Conservation (phyloP, 805 yeast genomes). For the Candida anglica region DNA sequence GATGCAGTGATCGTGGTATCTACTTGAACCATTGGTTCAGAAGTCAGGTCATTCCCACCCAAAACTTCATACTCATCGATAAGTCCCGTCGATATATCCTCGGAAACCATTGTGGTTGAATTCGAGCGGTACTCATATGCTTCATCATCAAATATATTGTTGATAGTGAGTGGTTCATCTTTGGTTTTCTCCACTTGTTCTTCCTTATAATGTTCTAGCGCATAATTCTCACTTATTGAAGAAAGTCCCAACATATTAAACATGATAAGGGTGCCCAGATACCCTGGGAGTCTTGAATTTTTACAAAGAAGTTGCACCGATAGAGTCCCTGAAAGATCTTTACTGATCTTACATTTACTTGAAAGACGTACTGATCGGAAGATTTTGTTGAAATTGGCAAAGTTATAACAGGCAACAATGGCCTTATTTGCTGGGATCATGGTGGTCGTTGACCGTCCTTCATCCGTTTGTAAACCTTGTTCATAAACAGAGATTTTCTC, state of each 20-base stretch:
- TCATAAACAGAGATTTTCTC: slow-evolving; percentile 45
- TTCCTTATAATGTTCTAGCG: too few species aligned
- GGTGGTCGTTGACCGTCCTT: background rate
- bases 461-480: slow-evolving; percentile 16
- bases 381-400: slow-evolving; percentile 28
- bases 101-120: too few species aligned
- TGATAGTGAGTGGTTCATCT: too few species aligned
- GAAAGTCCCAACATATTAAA: slow-evolving; percentile 32
- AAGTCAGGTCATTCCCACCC: too few species aligned
- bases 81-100: too few species aligned
- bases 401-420: slow-evolving; percentile 26
- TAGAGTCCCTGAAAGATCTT: slow-evolving; percentile 31
- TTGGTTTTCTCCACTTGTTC: too few species aligned
- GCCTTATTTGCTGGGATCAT: slow-evolving; percentile 17
- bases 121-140: slow-evolving; percentile 21
- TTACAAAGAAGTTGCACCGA: slow-evolving; percentile 37
- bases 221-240: too few species aligned
- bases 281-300: slow-evolving; percentile 19
- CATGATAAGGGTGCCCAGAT: slow-evolving; percentile 35
- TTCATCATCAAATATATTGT: slow-evolving; percentile 23
- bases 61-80: too few species aligned
- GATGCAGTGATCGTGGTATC: slow-evolving; percentile 1
- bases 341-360: slow-evolving; percentile 34
- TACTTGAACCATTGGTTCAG: too few species aligned
- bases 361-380: slow-evolving; percentile 34